Evolutionary conservation across 2,329 filamentous ascomycete genomes (phyloP), one percentile per base, ranked within the genome.

Genomic region (Plenodomus tracheiphilus): DNA sequence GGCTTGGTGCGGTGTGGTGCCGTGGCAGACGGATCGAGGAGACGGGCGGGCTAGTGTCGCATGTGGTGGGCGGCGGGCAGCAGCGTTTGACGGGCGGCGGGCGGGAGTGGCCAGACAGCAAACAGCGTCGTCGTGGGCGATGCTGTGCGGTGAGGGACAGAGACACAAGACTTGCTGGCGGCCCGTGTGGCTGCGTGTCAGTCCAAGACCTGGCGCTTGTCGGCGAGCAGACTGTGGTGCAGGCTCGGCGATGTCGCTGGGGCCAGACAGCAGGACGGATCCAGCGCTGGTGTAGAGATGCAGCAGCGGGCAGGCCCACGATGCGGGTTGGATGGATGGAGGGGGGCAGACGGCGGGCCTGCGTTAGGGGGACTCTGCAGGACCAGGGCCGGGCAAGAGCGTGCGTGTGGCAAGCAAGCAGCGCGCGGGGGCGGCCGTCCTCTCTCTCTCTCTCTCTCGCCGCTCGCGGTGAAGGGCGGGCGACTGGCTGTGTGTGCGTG

Each of bases 1-100:
- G 62, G 34, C n/a, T n/a, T n/a, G n/a, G n/a, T 56, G 51, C 18
- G 45, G 54, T 43, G 43, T 41, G 37, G 49, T 50, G 62, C 46
- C 37, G 53, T 54, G 46, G 54, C 43, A 43, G 20, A 22, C 28
- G 47, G 56, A 41, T 50, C 60, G 51, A 65, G 53, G 56, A 59
- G 56, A 63, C 28, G 28, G 66, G 56, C 64, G 64, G 54, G 40
- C 59, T 66, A 66, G 61, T 63, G 66, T 65, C 53, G 64, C 66
- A 66, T 65, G 61, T 58, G 60, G 62, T 61, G 61, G 56, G 51
- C 37, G 51, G 50, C 11, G 28, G 38, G 46, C 45, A 46, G 54
- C 32, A 47, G 49, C 42, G 43, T 21, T 39, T 43, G 51, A 39
- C 47, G 36, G 42, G 38, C 49, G 16, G 13, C 13, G 35, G 18